These are phyloP conservation scores for Globisporangium megalacanthum DNA, from an alignment of 352 stramenopile genomes.

Conservation along the genomic window DNA sequence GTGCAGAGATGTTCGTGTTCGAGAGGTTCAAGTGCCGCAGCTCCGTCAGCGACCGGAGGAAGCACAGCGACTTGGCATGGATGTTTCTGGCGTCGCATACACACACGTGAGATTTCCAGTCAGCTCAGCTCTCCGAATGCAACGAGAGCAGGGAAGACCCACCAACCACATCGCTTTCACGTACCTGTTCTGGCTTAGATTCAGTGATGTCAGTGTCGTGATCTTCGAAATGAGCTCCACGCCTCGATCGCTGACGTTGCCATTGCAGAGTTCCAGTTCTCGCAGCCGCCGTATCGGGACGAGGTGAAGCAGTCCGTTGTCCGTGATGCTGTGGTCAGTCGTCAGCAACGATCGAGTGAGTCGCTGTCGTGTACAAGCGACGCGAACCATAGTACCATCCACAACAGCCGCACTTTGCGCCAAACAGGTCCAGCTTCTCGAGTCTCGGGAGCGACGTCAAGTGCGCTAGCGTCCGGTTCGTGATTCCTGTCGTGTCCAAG, in stretches of 20 bases:
- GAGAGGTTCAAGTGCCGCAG: constrained; percentile 72
- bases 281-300: constrained; percentile 40
- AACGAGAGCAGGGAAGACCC: no score
- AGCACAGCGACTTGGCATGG: constrained; percentile 54
- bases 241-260: constrained; percentile 59
- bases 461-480: constrained; percentile 51
- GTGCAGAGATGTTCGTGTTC: constrained; percentile 59
- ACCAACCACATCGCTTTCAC: neutral
- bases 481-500: constrained; percentile 60
- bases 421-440: constrained; percentile 67
- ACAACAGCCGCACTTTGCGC: constrained; percentile 44
- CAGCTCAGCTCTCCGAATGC: no score
- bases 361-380: neutral
- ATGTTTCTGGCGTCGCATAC: constrained; percentile 45
- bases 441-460: constrained; percentile 48
- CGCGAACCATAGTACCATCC: neutral
- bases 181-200: constrained; percentile 78
- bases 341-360: neutral
- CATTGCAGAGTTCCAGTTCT: constrained; percentile 63
- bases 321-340: constrained; percentile 35
- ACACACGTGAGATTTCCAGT: neutral
- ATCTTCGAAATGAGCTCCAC: constrained; percentile 75
- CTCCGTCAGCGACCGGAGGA: constrained; percentile 48
- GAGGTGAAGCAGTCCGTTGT: constrained; percentile 64
- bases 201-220: constrained; percentile 64